Evolutionary conservation across 2,329 filamentous ascomycete genomes (phyloP).

Genomic region (Neofusicoccum sp.): DNA sequence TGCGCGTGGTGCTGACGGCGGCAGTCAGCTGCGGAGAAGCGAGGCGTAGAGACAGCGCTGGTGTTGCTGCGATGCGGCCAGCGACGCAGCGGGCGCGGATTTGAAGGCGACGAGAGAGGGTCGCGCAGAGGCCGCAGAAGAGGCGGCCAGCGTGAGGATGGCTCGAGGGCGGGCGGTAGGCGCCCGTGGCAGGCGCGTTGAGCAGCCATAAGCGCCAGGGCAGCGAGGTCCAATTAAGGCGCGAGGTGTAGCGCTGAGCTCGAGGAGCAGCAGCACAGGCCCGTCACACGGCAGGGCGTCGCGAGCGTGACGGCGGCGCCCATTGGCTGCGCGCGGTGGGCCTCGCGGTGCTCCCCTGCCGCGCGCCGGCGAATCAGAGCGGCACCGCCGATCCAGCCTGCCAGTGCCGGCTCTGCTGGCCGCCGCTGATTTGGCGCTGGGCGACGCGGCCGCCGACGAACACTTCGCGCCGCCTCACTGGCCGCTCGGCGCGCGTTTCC

Average conservation of each 20-base stretch:
- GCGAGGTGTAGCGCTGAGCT: conserved; percentile 1
- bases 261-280: not conserved
- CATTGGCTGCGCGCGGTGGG: not conserved
- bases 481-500: not conserved
- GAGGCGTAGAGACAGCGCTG: not conserved
- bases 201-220: not conserved
- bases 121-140: not conserved
- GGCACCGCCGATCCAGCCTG: not conserved
- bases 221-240: conserved; percentile 5
- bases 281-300: not conserved
- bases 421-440: not conserved
- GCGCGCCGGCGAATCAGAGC: conserved; percentile 8
- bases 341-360: not conserved
- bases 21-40: not conserved
- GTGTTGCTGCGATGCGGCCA: not conserved
- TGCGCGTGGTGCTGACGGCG: not conserved
- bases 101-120: not conserved
- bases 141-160: not conserved
- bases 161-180: not conserved
- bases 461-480: not conserved
- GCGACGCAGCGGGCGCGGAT: not conserved
- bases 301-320: not conserved
- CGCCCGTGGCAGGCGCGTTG: not conserved
- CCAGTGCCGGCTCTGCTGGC: not conserved
- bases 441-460: not conserved